Evolutionary conservation across 192 early-diverging fungal genomes (phyloP), one percentile per base, ranked within the genome.

Genomic region (Coemansia sp.): DNA sequence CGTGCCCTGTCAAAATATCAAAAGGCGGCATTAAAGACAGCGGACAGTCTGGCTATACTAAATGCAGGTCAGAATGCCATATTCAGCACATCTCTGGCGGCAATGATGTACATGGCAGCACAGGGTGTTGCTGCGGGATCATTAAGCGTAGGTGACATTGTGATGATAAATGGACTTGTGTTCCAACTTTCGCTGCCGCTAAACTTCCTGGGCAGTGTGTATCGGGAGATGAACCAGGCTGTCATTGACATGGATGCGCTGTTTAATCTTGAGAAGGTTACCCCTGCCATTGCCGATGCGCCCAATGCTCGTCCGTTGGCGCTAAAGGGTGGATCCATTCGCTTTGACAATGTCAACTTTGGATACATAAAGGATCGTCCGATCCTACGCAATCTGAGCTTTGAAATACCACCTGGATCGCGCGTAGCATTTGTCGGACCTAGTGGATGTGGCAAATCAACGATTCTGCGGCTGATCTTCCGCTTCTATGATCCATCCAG

Each of bases 111-210:
- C 65, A 87, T 99, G 83, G 92, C 95, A 0, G 89, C 94, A 7
- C 84, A 95, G 47, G 94, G 94, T 28, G 93, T 99, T 8, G 72
- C 86, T 1, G 60, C 56, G 44, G 90, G 91, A 0, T 81, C 86
- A 2, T 82, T 99, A 85, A 96, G 94, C 2, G 88, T 99, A 24
- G 97, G 97, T 47, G 97, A 99, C 69, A 85, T 99, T 5, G 97
- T 99, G 19, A 93, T 99, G 94, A 87, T 99, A 58, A 99, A 99
- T 65, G 94, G 96, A 19, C 89, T 99, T 24, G 89, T 99, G 24
- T 98, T 99, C 75, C 97, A 99, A 78, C 84, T 99, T 10, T 94
- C 94, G 2, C 83, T 98, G 73, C 97, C 97, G 19, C 84, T 99
- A 14, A 97, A 98, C 83, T 99, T 99, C 71, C 73, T 99, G 56